Percentiles rank a stretch among this genome's conserved stretches.
Evolutionary conservation across 352 stramenopile genomes (phyloP).

Genomic region (Thraustochytrium sp.): DNA sequence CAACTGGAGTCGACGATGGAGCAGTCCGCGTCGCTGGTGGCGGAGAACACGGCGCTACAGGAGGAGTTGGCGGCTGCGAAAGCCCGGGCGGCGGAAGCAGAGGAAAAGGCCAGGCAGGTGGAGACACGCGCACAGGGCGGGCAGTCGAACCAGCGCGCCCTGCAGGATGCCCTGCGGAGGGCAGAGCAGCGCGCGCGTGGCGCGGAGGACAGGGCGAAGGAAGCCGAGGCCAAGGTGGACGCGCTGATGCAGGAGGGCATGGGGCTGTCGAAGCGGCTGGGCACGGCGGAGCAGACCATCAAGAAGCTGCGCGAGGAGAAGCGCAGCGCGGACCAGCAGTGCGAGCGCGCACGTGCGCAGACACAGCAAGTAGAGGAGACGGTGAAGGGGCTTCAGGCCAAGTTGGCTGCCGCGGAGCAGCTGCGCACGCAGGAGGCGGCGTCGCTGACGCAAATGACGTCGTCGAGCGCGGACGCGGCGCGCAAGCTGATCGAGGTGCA

Average conservation of each 20-base stretch:
- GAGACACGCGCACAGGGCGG: neutral
- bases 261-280: conserved; percentile 2
- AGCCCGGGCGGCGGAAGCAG: neutral
- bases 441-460: neutral
- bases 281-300: neutral
- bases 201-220: neutral
- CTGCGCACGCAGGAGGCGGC: neutral
- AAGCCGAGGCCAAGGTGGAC: neutral
- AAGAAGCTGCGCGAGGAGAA: conserved; percentile 41
- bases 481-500: neutral
- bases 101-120: neutral
- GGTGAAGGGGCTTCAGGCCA: neutral
- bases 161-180: conserved; percentile 24
- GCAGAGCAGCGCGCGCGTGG: neutral
- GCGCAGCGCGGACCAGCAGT: neutral
- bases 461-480: neutral
- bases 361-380: neutral
- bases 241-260: conserved; percentile 28
- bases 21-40: neutral
- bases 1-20: conserved; percentile 16
- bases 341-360: neutral
- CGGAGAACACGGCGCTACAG: neutral
- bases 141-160: neutral
- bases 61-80: neutral
- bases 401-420: neutral